Percentiles rank a stretch among this genome's conserved stretches.
Evolutionary conservation across 148 eudicot species (phyloP).

Genomic region (Vaccinium vitisidaea): DNA sequence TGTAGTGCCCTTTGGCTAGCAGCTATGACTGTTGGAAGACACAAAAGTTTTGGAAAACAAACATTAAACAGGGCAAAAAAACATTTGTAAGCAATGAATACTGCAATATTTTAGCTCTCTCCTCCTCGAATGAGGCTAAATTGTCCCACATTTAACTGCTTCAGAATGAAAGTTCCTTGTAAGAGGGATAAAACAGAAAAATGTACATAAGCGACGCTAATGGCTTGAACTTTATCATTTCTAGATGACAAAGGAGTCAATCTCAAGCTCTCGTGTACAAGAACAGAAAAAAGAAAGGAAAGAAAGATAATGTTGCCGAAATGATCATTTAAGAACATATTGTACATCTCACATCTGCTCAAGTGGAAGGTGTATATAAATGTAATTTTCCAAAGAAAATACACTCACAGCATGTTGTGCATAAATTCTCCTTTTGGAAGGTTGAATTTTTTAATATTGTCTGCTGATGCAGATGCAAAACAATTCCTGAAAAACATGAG

Average conservation of each 20-base stretch:
- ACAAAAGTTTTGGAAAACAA: background rate
- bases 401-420: constrained; percentile 99
- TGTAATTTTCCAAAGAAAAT: background rate
- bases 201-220: background rate
- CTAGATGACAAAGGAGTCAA: background rate
- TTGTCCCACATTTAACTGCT: background rate
- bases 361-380: background rate
- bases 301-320: background rate
- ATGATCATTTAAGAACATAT: background rate
- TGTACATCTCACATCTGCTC: background rate
- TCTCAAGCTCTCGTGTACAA: background rate
- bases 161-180: background rate
- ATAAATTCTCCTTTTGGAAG: constrained; percentile 95
- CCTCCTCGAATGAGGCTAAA: background rate
- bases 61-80: background rate
- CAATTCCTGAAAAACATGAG: constrained; percentile 56
- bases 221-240: background rate
- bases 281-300: constrained; percentile 1
- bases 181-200: background rate
- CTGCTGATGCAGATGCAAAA: constrained; percentile 98
- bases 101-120: background rate
- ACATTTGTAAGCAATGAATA: constrained; percentile 4
- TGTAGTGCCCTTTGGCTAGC: background rate
- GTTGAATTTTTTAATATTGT: constrained; percentile 88
- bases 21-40: background rate